These are phyloP conservation scores for Ilyonectria destructans DNA, from an alignment of 2,329 filamentous ascomycete species.

Conservation along the genomic window DNA sequence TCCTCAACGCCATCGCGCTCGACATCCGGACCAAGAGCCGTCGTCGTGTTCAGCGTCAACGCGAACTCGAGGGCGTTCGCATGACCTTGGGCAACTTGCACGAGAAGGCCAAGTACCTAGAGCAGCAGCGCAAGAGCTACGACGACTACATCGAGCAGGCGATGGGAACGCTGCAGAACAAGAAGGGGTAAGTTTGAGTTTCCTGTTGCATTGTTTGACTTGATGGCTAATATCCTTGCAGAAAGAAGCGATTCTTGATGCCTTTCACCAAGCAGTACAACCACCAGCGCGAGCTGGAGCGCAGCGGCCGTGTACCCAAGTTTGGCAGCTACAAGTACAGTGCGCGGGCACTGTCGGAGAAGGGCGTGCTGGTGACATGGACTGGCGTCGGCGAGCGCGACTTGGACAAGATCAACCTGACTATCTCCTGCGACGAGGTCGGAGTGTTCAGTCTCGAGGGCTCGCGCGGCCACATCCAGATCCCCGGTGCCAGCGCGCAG, in stretches of 20 bases:
- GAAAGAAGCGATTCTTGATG: slow-evolving; percentile 92
- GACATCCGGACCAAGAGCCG: slow-evolving; percentile 98
- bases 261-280: slow-evolving; percentile 99
- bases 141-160: slow-evolving; percentile 99
- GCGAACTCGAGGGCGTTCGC: slow-evolving; percentile 88
- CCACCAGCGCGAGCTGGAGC: slow-evolving; percentile 95
- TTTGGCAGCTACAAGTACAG: slow-evolving; percentile 99
- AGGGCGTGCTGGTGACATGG: slow-evolving; percentile 96
- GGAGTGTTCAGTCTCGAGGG: slow-evolving; percentile 96
- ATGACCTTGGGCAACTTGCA: slow-evolving; percentile 83
- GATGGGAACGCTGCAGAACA: slow-evolving; percentile 96
- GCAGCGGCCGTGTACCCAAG: slow-evolving; percentile 92
- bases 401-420: slow-evolving; percentile 94
- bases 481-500: slow-evolving; percentile 91
- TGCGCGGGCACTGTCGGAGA: slow-evolving; percentile 88
- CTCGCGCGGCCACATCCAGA: slow-evolving; percentile 92
- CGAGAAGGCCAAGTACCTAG: slow-evolving; percentile 91
- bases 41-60: slow-evolving; percentile 90
- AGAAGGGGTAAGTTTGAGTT: slow-evolving; percentile 81
- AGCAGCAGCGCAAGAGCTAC: slow-evolving; percentile 96
- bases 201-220: neutral
- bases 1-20: slow-evolving; percentile 96
- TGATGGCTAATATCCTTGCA: slow-evolving; percentile 53
- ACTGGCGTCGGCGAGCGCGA: slow-evolving; percentile 85
- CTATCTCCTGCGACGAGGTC: slow-evolving; percentile 93